Conservation (phyloP, 305 asterid genomes). For the Andrographis paniculata region DNA sequence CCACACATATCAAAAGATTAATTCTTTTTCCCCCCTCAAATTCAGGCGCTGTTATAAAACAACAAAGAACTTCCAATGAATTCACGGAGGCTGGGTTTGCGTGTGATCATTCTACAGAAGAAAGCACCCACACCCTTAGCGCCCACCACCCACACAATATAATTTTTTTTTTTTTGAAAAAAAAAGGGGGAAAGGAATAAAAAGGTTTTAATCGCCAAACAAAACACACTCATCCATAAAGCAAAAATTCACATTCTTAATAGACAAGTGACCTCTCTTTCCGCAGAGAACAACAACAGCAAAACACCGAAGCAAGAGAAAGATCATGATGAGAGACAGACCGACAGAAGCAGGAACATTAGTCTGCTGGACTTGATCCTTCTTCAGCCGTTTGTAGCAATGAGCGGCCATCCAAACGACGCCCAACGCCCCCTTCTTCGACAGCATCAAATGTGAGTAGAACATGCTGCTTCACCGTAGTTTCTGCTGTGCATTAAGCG, state of each 20-base stretch:
- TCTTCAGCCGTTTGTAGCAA: conserved; percentile 51
- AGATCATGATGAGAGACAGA: conserved; percentile 21
- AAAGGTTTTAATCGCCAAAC: conserved; percentile 1
- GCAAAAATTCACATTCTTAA: not conserved
- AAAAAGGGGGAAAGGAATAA: not conserved
- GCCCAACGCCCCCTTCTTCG: conserved; percentile 69
- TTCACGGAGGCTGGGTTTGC: not conserved
- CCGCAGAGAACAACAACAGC: not conserved
- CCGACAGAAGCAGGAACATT: conserved; percentile 73
- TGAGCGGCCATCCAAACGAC: conserved; percentile 93
- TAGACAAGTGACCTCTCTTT: not conserved
- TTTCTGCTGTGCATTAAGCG: not conserved
- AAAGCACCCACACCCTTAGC: not conserved
- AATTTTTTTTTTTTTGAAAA: too few relatives aligned
- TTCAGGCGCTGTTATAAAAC: conserved; percentile 3
- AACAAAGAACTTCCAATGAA: not conserved
- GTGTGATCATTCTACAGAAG: conserved; percentile 2
- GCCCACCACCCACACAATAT: not conserved
- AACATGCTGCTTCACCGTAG: conserved; percentile 33
- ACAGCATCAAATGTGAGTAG: conserved; percentile 58
- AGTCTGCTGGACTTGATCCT: conserved; percentile 46
- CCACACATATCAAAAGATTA: conserved; percentile 8
- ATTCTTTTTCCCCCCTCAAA: conserved; percentile 1
- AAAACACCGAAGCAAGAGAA: not conserved
- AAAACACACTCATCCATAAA: too few relatives aligned